Conservation (phyloP, 2,329 filamentous ascomycete species). For the Cladophialophora carrionii region DNA sequence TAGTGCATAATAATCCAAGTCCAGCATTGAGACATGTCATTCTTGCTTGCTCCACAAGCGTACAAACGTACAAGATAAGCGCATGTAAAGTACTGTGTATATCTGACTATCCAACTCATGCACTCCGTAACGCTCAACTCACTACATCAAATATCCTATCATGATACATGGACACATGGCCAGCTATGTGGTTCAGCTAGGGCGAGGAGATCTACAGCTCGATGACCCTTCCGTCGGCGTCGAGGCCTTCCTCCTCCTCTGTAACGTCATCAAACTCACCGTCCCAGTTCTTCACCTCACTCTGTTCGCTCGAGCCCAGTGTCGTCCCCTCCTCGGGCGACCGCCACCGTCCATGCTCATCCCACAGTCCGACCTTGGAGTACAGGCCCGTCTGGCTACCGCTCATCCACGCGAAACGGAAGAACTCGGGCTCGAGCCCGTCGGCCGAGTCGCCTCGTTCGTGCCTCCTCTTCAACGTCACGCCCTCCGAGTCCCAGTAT, state of each 20-base stretch:
- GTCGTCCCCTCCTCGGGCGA: slow-evolving; percentile 7
- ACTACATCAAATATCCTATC: neutral
- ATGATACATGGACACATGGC: neutral
- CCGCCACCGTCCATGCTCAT: slow-evolving; percentile 36
- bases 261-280: slow-evolving; percentile 3
- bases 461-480: slow-evolving; percentile 31
- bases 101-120: neutral
- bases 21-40: neutral
- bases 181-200: neutral
- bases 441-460: slow-evolving; percentile 25
- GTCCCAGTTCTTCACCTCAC: slow-evolving; percentile 10
- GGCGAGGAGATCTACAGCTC: neutral
- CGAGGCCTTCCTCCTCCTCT: slow-evolving; percentile 9
- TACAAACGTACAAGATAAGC: neutral
- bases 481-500: slow-evolving; percentile 44
- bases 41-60: neutral
- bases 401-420: slow-evolving; percentile 53
- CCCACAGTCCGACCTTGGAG: slow-evolving; percentile 36
- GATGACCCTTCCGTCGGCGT: neutral
- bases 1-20: too few species aligned
- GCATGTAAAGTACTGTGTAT: neutral
- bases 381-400: slow-evolving; percentile 35
- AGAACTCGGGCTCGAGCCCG: slow-evolving; percentile 46
- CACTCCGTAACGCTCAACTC: neutral
- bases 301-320: neutral